phyloP scores from a whole-genome alignment of 129 eudicot species.

The Deinandra increscens region DNA sequence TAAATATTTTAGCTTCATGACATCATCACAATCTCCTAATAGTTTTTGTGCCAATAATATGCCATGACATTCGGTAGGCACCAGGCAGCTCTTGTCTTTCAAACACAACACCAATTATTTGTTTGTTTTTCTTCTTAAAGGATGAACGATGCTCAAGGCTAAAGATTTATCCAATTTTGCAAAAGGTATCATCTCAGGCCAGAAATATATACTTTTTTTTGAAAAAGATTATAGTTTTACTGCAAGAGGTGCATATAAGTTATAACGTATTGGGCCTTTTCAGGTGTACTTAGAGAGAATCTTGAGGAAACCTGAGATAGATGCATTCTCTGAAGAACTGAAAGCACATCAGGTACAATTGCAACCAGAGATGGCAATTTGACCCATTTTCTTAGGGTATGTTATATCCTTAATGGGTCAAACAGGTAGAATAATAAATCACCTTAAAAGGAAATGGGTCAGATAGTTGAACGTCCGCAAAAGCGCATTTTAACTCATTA shows the following conservation, averaged over 20 bases:
- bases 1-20: constrained; percentile 27
- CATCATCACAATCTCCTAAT: neutral
- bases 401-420: neutral
- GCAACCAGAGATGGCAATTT: neutral
- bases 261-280: constrained; percentile 16
- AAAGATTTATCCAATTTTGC: constrained; percentile 89
- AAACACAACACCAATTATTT: neutral
- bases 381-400: neutral
- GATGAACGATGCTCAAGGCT: constrained; percentile 96
- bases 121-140: constrained; percentile 35
- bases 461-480: neutral
- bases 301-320: constrained; percentile 93
- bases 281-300: constrained; percentile 97
- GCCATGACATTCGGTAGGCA: constrained; percentile 3
- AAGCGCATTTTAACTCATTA: neutral
- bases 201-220: too few relatives aligned
- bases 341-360: constrained; percentile 91
- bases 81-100: constrained; percentile 7
- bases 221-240: constrained; percentile 2
- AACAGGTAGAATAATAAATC: neutral
- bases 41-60: constrained; percentile 15
- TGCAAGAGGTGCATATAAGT: constrained; percentile 6
- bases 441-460: neutral
- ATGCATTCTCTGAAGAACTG: constrained; percentile 96
- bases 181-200: too few relatives aligned